Percentiles rank a stretch among this genome's conserved stretches.
phyloP scores from a whole-genome alignment of 2,329 filamentous ascomycete species.

The Cladophialophora chaetospira region DNA sequence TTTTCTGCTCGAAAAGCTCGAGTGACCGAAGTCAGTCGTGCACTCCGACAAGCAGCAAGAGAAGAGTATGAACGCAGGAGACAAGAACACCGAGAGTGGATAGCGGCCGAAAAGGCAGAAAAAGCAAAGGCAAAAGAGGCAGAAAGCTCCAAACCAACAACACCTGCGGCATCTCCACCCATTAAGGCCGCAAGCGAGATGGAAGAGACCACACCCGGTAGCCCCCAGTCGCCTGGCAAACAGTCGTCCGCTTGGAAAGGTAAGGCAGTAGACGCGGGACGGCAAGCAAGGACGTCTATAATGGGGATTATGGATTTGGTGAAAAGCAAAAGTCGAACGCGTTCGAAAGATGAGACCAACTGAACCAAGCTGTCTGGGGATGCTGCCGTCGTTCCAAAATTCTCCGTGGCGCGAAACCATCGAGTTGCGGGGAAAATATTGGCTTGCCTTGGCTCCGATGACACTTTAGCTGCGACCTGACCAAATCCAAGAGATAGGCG shows the following conservation, averaged over 20 bases:
- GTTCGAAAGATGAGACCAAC: slow-evolving; percentile 26
- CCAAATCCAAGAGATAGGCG: neutral
- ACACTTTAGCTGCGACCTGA: neutral
- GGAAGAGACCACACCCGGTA: slow-evolving; percentile 16
- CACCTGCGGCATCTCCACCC: slow-evolving; percentile 6
- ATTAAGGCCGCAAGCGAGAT: slow-evolving; percentile 8
- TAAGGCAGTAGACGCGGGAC: slow-evolving; percentile 33
- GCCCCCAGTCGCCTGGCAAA: slow-evolving; percentile 19
- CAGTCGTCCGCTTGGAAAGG: slow-evolving; percentile 26
- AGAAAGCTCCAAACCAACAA: slow-evolving; percentile 17
- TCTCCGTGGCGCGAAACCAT: neutral
- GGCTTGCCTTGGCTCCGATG: neutral
- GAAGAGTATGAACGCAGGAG: slow-evolving; percentile 34
- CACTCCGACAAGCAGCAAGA: slow-evolving; percentile 33
- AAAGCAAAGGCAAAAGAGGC: slow-evolving; percentile 23
- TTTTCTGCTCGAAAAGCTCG: slow-evolving; percentile 32
- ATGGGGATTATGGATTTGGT: slow-evolving; percentile 28
- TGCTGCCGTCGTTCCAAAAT: neutral
- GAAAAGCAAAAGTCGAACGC: slow-evolving; percentile 28
- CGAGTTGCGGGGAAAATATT: neutral
- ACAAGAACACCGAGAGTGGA: slow-evolving; percentile 38
- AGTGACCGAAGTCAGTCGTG: slow-evolving; percentile 34
- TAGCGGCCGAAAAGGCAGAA: slow-evolving; percentile 33
- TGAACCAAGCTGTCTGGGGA: slow-evolving; percentile 9
- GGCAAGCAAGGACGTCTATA: slow-evolving; percentile 32